phyloP scores from a whole-genome alignment of 768 basidiomycete species.

The Tubosaeta sp. region DNA sequence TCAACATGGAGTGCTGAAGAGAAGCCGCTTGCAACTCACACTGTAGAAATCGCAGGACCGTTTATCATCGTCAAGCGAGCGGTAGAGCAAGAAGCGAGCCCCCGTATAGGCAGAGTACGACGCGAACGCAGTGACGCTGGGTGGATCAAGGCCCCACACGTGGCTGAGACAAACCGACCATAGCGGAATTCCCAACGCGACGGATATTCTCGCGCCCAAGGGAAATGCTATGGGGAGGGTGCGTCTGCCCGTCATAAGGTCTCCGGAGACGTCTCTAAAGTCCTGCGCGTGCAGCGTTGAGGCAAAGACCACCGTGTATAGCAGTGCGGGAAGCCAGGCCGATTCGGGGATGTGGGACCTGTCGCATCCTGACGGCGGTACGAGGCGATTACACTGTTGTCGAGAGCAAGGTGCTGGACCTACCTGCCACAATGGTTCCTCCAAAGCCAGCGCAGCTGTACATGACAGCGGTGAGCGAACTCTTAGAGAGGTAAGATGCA shows the following conservation, averaged over 20 bases:
- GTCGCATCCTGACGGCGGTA: constrained; percentile 11
- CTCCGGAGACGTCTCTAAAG: constrained; percentile 39
- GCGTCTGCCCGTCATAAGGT: constrained; percentile 29
- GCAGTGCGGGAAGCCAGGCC: constrained; percentile 18
- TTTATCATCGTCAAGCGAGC: constrained; percentile 14
- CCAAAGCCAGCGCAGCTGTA: constrained; percentile 33
- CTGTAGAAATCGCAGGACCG: constrained; percentile 22
- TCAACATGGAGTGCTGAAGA: neutral
- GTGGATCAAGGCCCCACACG: constrained; percentile 18
- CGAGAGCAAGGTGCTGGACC: neutral
- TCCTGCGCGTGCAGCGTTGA: constrained; percentile 32
- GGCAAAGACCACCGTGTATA: constrained; percentile 26
- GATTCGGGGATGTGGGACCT: constrained; percentile 7
- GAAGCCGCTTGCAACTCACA: constrained; percentile 7
- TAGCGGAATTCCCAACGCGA: constrained; percentile 17
- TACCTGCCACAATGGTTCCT: constrained; percentile 32
- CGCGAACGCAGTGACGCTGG: constrained; percentile 13
- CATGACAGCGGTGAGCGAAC: constrained; percentile 30
- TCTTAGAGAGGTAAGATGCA: constrained; percentile 9
- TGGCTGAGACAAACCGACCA: constrained; percentile 22
- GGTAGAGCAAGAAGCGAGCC: constrained; percentile 16
- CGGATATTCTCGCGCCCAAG: constrained; percentile 12
- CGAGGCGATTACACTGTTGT: neutral
- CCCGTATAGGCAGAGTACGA: constrained; percentile 16
- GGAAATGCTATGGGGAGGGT: constrained; percentile 42